phyloP scores from a whole-genome alignment of 1,284 basidiomycete genomes.

The Apiotrichum veenhuisii region DNA sequence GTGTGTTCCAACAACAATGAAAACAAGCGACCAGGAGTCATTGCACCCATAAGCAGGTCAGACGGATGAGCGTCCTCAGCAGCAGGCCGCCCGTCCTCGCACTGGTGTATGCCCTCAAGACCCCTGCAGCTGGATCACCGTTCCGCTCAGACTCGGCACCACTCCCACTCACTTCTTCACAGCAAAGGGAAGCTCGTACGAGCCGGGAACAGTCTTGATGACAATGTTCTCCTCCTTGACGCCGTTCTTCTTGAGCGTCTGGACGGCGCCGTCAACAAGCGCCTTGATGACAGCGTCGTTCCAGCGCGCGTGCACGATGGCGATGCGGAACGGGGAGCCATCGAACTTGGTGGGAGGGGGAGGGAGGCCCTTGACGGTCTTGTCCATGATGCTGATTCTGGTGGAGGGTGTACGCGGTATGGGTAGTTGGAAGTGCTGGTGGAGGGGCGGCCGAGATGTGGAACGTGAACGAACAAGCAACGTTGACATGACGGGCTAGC shows the following conservation, averaged over 20 bases:
- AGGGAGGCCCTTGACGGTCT: constrained; percentile 68
- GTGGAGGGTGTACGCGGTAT: not conserved
- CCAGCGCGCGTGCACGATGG: constrained; percentile 91
- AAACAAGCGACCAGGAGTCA: too few species aligned
- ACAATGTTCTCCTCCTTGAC: constrained; percentile 88
- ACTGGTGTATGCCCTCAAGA: too few species aligned
- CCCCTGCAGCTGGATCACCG: not conserved
- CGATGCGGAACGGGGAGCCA: constrained; percentile 72
- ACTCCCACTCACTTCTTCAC: constrained; percentile 59
- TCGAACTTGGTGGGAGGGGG: constrained; percentile 64
- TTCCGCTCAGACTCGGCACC: too few species aligned
- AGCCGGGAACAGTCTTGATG: constrained; percentile 87
- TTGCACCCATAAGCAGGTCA: too few species aligned
- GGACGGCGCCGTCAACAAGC: constrained; percentile 70
- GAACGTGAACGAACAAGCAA: not conserved
- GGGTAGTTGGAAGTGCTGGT: not conserved
- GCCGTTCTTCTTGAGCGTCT: constrained; percentile 73
- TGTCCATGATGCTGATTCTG: constrained; percentile 41
- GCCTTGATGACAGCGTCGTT: constrained; percentile 81
- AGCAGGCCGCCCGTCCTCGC: too few species aligned
- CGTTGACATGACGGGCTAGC: too few species aligned
- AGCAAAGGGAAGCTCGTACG: constrained; percentile 87
- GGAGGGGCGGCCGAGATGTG: not conserved
- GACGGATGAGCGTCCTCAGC: too few species aligned
- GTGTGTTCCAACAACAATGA: too few species aligned